phyloP scores from a whole-genome alignment of 2,329 filamentous ascomycete species.

The Blastomyces parvus region DNA sequence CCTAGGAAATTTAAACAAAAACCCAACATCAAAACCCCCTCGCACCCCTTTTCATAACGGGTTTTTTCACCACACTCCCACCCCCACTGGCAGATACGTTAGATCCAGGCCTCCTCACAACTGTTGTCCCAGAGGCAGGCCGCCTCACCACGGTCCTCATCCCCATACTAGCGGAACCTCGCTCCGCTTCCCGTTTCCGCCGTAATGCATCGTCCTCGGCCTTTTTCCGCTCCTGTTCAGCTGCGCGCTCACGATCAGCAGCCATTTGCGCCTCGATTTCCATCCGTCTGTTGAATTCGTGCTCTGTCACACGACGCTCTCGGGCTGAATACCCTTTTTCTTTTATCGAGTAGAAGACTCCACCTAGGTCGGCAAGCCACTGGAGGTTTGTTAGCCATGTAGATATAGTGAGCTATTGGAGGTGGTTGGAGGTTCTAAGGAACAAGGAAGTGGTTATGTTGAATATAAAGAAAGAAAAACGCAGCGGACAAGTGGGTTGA shows the following conservation, averaged over 20 bases:
- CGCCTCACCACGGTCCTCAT: slow-evolving; percentile 26
- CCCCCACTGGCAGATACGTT: slow-evolving; percentile 17
- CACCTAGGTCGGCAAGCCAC: slow-evolving; percentile 92
- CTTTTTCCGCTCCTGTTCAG: slow-evolving; percentile 33
- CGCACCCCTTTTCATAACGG: slow-evolving; percentile 28
- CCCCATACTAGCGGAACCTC: slow-evolving; percentile 18
- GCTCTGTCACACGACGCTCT: slow-evolving; percentile 78
- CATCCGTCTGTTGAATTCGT: slow-evolving; percentile 84
- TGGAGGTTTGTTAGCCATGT: slow-evolving; percentile 13
- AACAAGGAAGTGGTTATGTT: too few relatives aligned
- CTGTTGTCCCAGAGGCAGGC: slow-evolving; percentile 22
- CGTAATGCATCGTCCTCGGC: slow-evolving; percentile 28
- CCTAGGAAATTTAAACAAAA: background rate
- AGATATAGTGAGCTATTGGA: background rate
- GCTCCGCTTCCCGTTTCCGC: slow-evolving; percentile 30
- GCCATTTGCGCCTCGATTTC: slow-evolving; percentile 92
- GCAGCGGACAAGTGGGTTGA: background rate
- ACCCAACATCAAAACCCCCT: slow-evolving; percentile 19
- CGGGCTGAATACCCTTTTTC: slow-evolving; percentile 90
- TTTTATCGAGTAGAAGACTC: slow-evolving; percentile 94
- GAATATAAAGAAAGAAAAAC: background rate
- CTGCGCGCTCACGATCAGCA: slow-evolving; percentile 59
- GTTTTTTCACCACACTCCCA: slow-evolving; percentile 33
- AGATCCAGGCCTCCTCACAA: slow-evolving; percentile 21
- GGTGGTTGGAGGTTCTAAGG: background rate